Evolutionary conservation across 2,329 filamentous ascomycete genomes (phyloP), one percentile per base, ranked within the genome.

Genomic region (Cladosporium austrohemisphaericum): DNA sequence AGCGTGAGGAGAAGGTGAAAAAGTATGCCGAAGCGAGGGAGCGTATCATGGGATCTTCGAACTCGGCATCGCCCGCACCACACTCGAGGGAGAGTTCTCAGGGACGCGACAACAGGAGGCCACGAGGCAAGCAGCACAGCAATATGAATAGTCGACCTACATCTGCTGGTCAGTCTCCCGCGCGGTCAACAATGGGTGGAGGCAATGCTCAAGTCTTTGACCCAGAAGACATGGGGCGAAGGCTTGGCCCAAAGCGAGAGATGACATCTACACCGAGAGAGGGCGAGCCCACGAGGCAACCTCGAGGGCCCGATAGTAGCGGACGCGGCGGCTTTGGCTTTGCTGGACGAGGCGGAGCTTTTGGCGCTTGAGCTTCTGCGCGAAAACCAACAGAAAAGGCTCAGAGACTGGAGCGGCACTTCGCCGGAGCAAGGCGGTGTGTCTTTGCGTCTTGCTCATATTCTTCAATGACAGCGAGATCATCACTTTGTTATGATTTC

Each of bases 1-100:
- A 95, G 59, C 80, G 83, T 8, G 90, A 94, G 63, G 90, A 95
- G 71, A 95, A 93, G 72, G 87, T 95, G 72, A 83, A 83, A 50
- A 86, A 86, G 53, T 96, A 96, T 65, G 87, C 94, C 53, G 90
- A 95, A 71, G 88, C 84, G 5, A 79, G 92, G 23, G 88, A 92
- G 60, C 86, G 90, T 65, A 84, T 96, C 49, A 92, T 96, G 67
- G 90, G 90, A 16, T 81, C 80, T 18, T 66, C 67, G 25, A 59
- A 61, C 10, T 54, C 68, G 14, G 54, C 53, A 1, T 52, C 54
- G 14, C 51, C 60, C 6, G 52, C 57, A 4, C 50, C 36, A 9
- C 37, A 51, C 16, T 48, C 57, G 62, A 49, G 22, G 28, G 59
- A 64, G 48, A 63, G 60, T 53, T 61, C 63, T 13, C 57, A 63